A percentile compares a stretch with the other conserved stretches of the same genome.
phyloP scores from a whole-genome alignment of 768 basidiomycete genomes.

The Calocybe cyanea region DNA sequence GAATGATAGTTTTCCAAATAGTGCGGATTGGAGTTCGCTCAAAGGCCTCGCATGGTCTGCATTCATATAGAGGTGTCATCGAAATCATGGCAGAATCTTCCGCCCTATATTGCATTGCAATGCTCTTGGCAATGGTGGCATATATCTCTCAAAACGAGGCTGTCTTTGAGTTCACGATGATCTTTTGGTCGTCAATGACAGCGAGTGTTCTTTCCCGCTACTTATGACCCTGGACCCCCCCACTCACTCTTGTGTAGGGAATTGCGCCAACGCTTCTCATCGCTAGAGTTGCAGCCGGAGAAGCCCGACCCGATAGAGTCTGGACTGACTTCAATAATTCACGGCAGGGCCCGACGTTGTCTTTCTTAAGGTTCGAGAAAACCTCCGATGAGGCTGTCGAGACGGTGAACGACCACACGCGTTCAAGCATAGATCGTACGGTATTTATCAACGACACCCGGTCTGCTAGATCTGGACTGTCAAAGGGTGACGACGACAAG shows the following conservation, averaged over 20 bases:
- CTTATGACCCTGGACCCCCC: no score
- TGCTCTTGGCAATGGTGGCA: conserved; percentile 14
- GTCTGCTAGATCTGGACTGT: no score
- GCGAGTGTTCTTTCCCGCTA: no score
- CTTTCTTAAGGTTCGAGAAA: conserved; percentile 8
- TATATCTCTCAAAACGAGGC: conserved; percentile 13
- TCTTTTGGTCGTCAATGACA: conserved; percentile 15
- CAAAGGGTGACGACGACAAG: no score
- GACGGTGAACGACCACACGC: no score
- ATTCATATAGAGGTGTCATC: conserved; percentile 13
- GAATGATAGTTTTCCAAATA: conserved; percentile 12
- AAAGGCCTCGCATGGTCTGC: conserved; percentile 1
- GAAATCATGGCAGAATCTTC: conserved; percentile 17
- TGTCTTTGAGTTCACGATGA: conserved; percentile 14
- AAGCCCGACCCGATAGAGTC: conserved; percentile 11
- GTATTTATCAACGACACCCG: no score
- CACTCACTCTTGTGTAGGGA: conserved; percentile 6
- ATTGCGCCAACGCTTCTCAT: conserved; percentile 14
- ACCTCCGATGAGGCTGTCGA: no score
- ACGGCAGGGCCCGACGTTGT: conserved; percentile 4
- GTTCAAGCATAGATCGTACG: no score
- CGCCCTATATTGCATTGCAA: conserved; percentile 13
- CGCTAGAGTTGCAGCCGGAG: conserved; percentile 10
- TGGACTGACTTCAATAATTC: conserved; percentile 13
- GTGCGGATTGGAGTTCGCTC: conserved; percentile 5